These are phyloP conservation scores for Coprinellus micaceus DNA, from an alignment of 768 basidiomycete species.

Conservation along the genomic window DNA sequence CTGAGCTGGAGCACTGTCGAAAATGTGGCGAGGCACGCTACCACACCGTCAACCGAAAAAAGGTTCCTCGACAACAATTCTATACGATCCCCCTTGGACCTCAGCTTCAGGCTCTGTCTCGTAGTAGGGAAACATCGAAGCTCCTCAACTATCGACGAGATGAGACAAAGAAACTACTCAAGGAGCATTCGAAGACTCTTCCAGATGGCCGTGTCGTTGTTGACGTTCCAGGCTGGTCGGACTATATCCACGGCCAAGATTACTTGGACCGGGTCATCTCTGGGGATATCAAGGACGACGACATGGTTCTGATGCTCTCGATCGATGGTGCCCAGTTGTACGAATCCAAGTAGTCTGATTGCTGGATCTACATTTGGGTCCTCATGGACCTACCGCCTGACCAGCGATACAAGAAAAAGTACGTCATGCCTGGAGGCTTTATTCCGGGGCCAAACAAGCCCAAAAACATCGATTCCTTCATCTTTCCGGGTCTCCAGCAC, in stretches of 20 bases:
- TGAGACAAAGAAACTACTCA: conserved; percentile 19
- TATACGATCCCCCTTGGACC: conserved; percentile 39
- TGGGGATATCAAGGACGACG: conserved; percentile 21
- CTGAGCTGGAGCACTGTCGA: conserved; percentile 17
- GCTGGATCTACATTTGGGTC: conserved; percentile 26
- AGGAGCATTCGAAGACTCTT: conserved; percentile 7
- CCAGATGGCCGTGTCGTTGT: background rate
- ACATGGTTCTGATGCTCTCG: conserved; percentile 28
- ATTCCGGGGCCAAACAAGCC: conserved; percentile 27
- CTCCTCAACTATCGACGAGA: conserved; percentile 26
- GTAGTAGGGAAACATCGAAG: conserved; percentile 19
- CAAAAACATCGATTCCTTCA: conserved; percentile 29
- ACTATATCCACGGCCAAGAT: conserved; percentile 24
- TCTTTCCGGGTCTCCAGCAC: conserved; percentile 33
- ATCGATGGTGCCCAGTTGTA: conserved; percentile 39
- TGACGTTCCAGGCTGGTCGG: conserved; percentile 12
- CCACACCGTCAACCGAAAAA: conserved; percentile 13
- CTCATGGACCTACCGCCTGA: conserved; percentile 23
- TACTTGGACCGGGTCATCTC: conserved; percentile 19
- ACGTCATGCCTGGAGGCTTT: conserved; percentile 20
- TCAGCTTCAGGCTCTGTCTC: conserved; percentile 34
- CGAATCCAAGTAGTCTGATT: conserved; percentile 31
- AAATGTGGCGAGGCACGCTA: conserved; percentile 24
- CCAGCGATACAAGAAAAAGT: conserved; percentile 22
- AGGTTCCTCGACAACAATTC: conserved; percentile 25